Conservation (phyloP, 1,284 basidiomycete genomes). For the Ceratobasidium papillatum region DNA sequence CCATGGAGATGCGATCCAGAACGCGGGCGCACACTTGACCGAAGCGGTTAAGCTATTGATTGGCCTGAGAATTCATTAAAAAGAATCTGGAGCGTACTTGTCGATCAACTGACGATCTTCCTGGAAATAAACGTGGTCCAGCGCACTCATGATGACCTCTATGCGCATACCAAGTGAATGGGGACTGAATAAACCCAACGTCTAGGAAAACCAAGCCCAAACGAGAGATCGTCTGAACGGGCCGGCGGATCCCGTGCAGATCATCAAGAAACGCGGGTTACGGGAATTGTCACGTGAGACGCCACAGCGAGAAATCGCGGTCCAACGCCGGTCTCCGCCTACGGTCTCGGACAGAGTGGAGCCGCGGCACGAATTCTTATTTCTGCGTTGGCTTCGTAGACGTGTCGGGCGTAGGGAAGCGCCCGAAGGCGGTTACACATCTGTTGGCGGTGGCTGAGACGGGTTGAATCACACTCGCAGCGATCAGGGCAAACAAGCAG, state of each 20-base stretch:
- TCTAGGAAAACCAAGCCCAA: neutral
- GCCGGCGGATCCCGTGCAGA: neutral
- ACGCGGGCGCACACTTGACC: neutral
- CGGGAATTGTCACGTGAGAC: constrained; percentile 28
- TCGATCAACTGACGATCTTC: constrained; percentile 13
- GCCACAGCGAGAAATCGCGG: constrained; percentile 6
- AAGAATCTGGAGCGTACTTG: constrained; percentile 1
- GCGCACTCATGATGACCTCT: neutral
- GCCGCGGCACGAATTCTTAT: neutral
- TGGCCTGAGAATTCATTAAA: constrained; percentile 11
- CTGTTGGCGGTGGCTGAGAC: constrained; percentile 25
- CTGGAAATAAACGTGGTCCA: neutral
- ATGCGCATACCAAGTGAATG: neutral
- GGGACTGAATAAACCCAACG: neutral
- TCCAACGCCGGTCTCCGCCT: constrained; percentile 21
- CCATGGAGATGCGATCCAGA: neutral
- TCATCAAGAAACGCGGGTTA: neutral
- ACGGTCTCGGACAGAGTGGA: neutral
- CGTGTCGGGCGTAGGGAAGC: neutral
- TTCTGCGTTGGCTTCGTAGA: neutral
- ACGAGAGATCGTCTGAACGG: neutral
- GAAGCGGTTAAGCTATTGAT: constrained; percentile 5
- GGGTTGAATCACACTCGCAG: neutral
- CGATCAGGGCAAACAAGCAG: constrained; percentile 23
- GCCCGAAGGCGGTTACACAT: neutral